Evolutionary conservation across 768 basidiomycete species (phyloP).

Genomic region (Mrakia frigida): DNA sequence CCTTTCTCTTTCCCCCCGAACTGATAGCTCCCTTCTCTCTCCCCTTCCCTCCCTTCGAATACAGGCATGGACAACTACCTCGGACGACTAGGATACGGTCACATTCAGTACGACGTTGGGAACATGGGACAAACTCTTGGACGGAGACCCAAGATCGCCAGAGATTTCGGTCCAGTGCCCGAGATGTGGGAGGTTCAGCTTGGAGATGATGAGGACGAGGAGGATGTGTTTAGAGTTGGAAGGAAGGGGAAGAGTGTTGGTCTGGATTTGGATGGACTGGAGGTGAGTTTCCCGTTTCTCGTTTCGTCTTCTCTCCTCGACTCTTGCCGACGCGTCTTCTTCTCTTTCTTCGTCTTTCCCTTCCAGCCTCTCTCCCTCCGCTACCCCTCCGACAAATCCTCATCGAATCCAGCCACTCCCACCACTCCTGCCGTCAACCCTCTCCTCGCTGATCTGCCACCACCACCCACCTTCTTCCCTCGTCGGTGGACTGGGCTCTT

Average conservation of each 20-base stretch:
- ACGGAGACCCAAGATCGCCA: neutral
- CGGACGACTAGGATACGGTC: neutral
- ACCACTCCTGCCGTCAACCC: neutral
- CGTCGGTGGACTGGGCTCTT: neutral
- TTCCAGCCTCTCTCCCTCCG: slow-evolving; percentile 4
- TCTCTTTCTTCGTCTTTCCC: neutral
- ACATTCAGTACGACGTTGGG: neutral
- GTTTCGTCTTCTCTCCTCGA: neutral
- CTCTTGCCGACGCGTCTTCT: neutral
- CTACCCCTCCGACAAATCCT: neutral
- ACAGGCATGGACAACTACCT: slow-evolving; percentile 15
- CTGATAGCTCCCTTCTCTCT: too few species aligned
- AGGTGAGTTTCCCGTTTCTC: neutral
- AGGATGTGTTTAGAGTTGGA: neutral
- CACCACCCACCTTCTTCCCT: slow-evolving; percentile 2
- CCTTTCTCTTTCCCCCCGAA: too few species aligned
- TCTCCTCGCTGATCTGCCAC: neutral
- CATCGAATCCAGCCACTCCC: neutral
- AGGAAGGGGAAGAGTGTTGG: neutral
- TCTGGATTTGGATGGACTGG: neutral
- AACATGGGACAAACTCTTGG: neutral
- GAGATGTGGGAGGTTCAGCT: slow-evolving; percentile 19
- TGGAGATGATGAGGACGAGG: neutral
- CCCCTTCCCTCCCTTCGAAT: too few species aligned
- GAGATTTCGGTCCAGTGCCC: slow-evolving; percentile 2